Evolutionary conservation across 345 rosid species (phyloP), one percentile per base, ranked within the genome.

Genomic region (Ceriops tagal): DNA sequence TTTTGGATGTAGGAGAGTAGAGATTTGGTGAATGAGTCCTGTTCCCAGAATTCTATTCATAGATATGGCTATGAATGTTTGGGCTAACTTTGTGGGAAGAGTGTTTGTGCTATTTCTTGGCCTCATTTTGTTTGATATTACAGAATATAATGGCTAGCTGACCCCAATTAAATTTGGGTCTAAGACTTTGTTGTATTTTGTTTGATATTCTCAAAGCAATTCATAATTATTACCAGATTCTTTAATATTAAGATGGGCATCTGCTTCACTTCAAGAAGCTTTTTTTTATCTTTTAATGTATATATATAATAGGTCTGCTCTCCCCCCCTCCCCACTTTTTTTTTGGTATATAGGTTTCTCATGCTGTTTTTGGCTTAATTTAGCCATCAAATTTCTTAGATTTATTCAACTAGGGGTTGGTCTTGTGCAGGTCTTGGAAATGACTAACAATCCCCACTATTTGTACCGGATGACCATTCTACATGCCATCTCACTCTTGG

Each of bases 401-500:
- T 32, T n/a, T 18, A 18, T 47, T 21, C 18, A 61, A 22, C 31
- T 22, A 4, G 52, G 35, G n/a, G 21, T 31, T 47, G 35, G 0
- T 37, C 27, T n/a, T 46, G 7, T 73, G 53, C 82, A 95, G 99
- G 91, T 89, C 49, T 71, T 92, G 71, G 99, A 93, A 69, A 88
- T 89, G 96, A 66, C 75, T 37, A 88, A 43, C 73, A 86, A 89
- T 75, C 82, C 95, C 5, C 96, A 91, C 68, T 93, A 93, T 80
- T 78, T 93, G 69, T 89, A 93, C 72, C 92, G 97, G 55, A 91
- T 93, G 96, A 93, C 97, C 58, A 81, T 91, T 77, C 77, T 93
- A 51, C 90, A 73, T 21, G 87, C 96, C 46, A 37, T 87, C 64
- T 87, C 97, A 64, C 91, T 93, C 35, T 89, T 93, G 71, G 99